Evolutionary conservation across 495 filamentous ascomycete genomes (phyloP).

Genomic region (Daldinia vernicosa): DNA sequence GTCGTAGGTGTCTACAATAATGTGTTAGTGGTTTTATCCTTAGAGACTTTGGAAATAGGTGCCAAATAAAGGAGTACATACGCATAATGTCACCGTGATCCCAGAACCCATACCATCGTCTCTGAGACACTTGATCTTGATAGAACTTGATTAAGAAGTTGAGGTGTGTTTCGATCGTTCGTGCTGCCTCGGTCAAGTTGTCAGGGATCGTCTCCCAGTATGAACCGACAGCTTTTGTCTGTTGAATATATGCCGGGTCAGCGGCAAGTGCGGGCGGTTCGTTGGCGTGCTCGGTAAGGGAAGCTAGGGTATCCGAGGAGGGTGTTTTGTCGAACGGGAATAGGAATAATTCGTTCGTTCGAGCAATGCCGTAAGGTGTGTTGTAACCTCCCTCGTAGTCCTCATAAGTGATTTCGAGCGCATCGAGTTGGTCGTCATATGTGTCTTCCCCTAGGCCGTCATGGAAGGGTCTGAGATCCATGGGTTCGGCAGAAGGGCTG

Average conservation of each 20-base stretch:
- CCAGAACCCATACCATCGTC: slow-evolving; percentile 63
- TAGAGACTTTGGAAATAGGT: too few relatives aligned
- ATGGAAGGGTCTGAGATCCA: slow-evolving; percentile 60
- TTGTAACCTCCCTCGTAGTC: slow-evolving; percentile 59
- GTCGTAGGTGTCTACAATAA: slow-evolving; percentile 55
- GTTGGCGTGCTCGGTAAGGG: slow-evolving; percentile 47
- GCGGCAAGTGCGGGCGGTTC: slow-evolving; percentile 53
- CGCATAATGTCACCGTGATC: slow-evolving; percentile 61
- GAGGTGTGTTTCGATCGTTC: slow-evolving; percentile 52
- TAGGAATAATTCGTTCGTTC: slow-evolving; percentile 58
- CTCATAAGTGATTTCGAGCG: slow-evolving; percentile 64
- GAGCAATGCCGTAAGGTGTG: slow-evolving; percentile 58
- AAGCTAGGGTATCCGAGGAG: slow-evolving; percentile 44
- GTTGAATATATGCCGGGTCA: slow-evolving; percentile 50
- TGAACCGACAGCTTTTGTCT: slow-evolving; percentile 52
- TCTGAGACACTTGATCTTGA: slow-evolving; percentile 54
- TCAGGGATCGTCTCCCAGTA: slow-evolving; percentile 53
- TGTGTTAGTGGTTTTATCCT: neutral
- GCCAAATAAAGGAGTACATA: neutral
- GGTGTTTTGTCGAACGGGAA: slow-evolving; percentile 55
- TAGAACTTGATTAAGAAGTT: slow-evolving; percentile 58
- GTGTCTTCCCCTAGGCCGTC: slow-evolving; percentile 58
- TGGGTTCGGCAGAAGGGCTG: slow-evolving; percentile 55
- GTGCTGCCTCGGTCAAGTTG: slow-evolving; percentile 19
- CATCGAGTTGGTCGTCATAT: slow-evolving; percentile 59